Base-by-base conservation (phyloP, 805 yeast species). In the Hanseniaspora lachancei region DNA sequence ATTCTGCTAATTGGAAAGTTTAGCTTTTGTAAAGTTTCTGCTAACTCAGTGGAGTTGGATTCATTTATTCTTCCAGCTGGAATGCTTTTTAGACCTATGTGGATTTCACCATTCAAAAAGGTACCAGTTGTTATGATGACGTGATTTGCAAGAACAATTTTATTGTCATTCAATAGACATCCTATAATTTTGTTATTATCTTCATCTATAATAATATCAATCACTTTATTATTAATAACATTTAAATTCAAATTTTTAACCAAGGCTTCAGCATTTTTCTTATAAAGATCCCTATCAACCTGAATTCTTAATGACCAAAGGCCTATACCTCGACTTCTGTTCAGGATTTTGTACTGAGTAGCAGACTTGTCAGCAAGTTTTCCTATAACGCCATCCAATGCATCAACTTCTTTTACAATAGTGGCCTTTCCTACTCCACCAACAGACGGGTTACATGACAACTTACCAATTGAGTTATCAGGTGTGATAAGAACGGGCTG, bases 351-450 rank as follows among this genome's bases (percentile, higher is more conserved):
- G 69, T 82, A 93, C 66, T 89, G 96, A 34, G 89, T 85, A 0
- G 97, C 98, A 0, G 97, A 95, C 62, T 77, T 73, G 69, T 93
- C 99, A 1, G 93, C 89, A n/a, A 93, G 80, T 57, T 78, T 73
- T 0, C 89, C 81, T 5, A 95, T 81, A 0, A 91, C 85, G 9
- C 99, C 99, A 67, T 91, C 99, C 47, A 93, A 71, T 0, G 99
- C 97, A 72, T 93, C 99, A 15, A 93, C 88, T 70, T 93, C 99
- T 60, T 87, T 77, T 40, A 93, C 71, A 43, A 93, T 71, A 0
- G 96, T 91, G 16, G 98, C 99, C 65, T 93, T 93, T 0, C 98
- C 99, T 55, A 93, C 89, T 59, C 99, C 99, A 39, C 98, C 99
- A 84, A 89, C 86, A 44, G 86, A 89, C 10, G 99, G 99, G 66